These are phyloP conservation scores for Pseudogymnoascus pannorum DNA, from an alignment of 2,329 filamentous ascomycete genomes.

Conservation along the genomic window DNA sequence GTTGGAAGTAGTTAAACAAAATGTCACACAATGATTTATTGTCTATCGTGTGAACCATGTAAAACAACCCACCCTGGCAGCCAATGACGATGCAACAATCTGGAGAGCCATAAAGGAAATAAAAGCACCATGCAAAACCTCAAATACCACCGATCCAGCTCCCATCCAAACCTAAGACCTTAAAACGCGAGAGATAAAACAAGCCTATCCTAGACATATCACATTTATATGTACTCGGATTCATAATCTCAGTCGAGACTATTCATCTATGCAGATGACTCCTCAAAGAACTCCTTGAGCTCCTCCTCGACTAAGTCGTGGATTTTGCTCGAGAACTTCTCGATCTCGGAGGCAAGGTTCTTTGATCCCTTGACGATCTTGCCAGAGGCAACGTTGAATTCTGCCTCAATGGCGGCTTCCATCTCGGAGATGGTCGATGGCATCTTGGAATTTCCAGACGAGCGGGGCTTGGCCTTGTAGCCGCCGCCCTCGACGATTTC, in stretches of 20 bases:
- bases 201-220: conserved; percentile 7
- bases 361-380: conserved; percentile 49
- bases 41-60: conserved; percentile 7
- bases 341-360: conserved; percentile 46
- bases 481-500: conserved; percentile 68
- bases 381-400: conserved; percentile 48
- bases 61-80: not conserved
- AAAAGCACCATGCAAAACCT: conserved; percentile 27
- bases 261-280: conserved; percentile 29
- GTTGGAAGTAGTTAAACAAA: not conserved
- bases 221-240: conserved; percentile 5
- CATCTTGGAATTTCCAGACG: conserved; percentile 37
- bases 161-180: conserved; percentile 25
- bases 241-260: not conserved
- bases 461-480: conserved; percentile 50
- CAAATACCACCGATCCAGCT: conserved; percentile 23
- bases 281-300: conserved; percentile 51
- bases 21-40: conserved; percentile 6
- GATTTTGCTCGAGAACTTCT: conserved; percentile 57
- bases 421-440: conserved; percentile 51
- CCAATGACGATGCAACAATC: not conserved
- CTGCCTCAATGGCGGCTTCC: conserved; percentile 52
- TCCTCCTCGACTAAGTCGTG: conserved; percentile 55
- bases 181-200: conserved; percentile 17
- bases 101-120: conserved; percentile 8